phyloP scores from a whole-genome alignment of 2,329 filamentous ascomycete genomes.

The Pseudogymnoascus sp. region DNA sequence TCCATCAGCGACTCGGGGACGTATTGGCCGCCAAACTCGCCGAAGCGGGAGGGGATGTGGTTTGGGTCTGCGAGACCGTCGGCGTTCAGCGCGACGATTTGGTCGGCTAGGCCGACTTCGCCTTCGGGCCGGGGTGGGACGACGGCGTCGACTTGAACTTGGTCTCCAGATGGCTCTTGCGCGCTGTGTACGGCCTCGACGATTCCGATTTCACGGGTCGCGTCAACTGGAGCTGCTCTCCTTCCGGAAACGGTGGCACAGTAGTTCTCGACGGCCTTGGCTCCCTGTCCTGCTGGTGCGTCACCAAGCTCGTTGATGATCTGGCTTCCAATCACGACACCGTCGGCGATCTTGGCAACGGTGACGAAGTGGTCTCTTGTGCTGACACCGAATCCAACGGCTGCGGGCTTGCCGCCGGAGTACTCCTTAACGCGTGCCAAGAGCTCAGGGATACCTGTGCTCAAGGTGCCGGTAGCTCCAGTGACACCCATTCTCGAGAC shows the following conservation, averaged over 20 bases:
- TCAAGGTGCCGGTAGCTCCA: conserved; percentile 76
- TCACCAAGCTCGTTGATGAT: conserved; percentile 75
- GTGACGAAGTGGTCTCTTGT: conserved; percentile 88
- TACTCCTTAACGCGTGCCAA: conserved; percentile 82
- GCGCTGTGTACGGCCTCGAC: conserved; percentile 57
- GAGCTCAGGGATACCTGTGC: conserved; percentile 70
- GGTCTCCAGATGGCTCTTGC: conserved; percentile 48
- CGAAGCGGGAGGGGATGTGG: conserved; percentile 77
- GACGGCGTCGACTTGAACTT: conserved; percentile 58
- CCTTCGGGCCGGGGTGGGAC: conserved; percentile 37
- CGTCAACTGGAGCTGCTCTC: conserved; percentile 29
- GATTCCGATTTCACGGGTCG: conserved; percentile 58
- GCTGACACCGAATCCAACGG: conserved; percentile 92
- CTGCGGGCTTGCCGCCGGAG: conserved; percentile 81
- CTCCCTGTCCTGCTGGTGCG: conserved; percentile 55
- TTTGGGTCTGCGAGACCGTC: conserved; percentile 35
- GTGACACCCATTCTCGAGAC: conserved; percentile 97
- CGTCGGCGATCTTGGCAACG: conserved; percentile 76
- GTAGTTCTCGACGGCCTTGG: conserved; percentile 75
- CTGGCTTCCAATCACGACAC: conserved; percentile 93
- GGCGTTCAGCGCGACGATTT: conserved; percentile 59
- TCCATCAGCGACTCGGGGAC: conserved; percentile 98
- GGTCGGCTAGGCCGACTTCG: conserved; percentile 37
- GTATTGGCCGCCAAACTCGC: conserved; percentile 94
- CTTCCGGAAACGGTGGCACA: conserved; percentile 64